Evolutionary conservation across 202 grass and related monocot genomes (phyloP).

Genomic region (Setaria viridis): DNA sequence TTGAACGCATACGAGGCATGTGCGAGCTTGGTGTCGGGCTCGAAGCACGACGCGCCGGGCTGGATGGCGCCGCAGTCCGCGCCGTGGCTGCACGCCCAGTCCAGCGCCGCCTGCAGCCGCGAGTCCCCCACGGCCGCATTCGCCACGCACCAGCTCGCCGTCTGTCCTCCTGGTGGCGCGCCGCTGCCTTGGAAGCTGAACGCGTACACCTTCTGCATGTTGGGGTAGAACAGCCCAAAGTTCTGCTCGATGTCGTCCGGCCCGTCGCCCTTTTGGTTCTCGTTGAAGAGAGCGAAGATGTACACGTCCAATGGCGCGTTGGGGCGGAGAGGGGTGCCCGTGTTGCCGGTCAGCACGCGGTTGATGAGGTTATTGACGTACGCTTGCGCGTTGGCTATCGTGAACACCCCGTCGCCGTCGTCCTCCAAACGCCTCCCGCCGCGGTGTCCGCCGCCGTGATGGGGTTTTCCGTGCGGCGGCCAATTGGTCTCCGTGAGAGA

Average conservation of each 20-base stretch:
- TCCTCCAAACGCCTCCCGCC: background rate
- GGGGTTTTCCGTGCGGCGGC: no score
- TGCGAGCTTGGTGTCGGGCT: background rate
- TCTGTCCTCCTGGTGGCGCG: no score
- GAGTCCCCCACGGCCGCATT: background rate
- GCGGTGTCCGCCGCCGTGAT: no score
- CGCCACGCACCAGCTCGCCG: constrained; percentile 13
- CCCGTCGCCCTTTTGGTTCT: background rate
- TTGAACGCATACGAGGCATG: constrained; percentile 7
- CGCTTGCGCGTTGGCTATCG: background rate
- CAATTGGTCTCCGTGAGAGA: background rate
- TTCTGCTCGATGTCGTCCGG: background rate
- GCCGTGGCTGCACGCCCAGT: constrained; percentile 41
- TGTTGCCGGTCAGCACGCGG: background rate
- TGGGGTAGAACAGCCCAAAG: background rate
- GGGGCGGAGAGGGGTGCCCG: background rate
- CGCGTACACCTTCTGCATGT: constrained; percentile 54
- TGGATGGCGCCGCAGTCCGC: constrained; percentile 34
- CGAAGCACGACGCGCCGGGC: background rate
- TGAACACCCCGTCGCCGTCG: background rate
- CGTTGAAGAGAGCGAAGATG: background rate
- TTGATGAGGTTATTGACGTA: background rate
- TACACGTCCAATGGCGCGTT: background rate
- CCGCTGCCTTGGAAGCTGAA: constrained; percentile 34
- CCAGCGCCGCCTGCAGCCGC: constrained; percentile 28